Evolutionary conservation across 257 asterid species (phyloP).

Genomic region (Solanum dulcamara): DNA sequence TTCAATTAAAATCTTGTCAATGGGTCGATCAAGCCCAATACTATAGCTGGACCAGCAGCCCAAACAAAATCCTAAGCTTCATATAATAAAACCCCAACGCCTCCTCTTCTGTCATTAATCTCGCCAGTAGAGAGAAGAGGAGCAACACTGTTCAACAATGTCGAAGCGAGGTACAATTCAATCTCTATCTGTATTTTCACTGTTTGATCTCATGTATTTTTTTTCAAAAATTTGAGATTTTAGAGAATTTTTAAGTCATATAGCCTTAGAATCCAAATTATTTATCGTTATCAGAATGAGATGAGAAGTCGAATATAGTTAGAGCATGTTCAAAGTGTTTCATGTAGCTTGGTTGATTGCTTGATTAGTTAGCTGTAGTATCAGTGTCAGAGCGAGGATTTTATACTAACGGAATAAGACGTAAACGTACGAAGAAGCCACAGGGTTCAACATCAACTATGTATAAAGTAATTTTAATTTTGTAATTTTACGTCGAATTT

Average conservation of each 20-base stretch:
- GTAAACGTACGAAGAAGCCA: too few species aligned
- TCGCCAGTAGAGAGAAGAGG: not conserved
- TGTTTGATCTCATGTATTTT: not conserved
- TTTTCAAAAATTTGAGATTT: not conserved
- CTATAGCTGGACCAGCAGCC: not conserved
- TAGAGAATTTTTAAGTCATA: not conserved
- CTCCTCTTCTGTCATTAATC: not conserved
- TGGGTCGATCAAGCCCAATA: not conserved
- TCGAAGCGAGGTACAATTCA: conserved; percentile 49
- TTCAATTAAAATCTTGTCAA: not conserved
- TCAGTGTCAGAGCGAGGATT: too few species aligned
- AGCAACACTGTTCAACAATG: too few species aligned
- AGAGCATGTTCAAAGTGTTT: not conserved
- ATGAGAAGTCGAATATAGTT: not conserved
- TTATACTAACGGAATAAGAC: too few species aligned
- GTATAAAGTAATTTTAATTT: too few species aligned
- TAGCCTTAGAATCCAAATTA: not conserved
- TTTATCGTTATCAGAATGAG: not conserved
- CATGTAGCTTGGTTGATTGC: not conserved
- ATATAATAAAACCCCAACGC: not conserved
- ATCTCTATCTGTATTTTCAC: not conserved
- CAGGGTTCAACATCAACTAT: too few species aligned
- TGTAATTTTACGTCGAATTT: too few species aligned
- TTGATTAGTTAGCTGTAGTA: not conserved
- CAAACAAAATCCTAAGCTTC: not conserved